phyloP scores from a whole-genome alignment of 2,329 filamentous ascomycete species.

The Ceratocystis diversiconidia region DNA sequence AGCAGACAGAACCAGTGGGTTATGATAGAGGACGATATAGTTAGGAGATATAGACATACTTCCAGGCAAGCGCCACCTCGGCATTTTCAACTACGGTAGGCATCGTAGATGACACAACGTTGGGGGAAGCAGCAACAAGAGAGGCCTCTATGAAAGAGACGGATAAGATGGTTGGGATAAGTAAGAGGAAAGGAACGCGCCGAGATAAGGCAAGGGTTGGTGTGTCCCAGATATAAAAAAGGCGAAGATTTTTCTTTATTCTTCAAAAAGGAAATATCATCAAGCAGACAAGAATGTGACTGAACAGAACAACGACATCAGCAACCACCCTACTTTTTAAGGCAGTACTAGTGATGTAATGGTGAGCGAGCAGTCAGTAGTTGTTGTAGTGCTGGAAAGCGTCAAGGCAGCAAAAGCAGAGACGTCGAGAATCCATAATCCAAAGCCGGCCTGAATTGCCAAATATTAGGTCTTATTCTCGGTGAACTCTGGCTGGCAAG shows the following conservation, averaged over 20 bases:
- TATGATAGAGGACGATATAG: background rate
- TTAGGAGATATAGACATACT: constrained; percentile 13
- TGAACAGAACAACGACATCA: constrained; percentile 3
- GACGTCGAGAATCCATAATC: constrained; percentile 18
- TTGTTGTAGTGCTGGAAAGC: constrained; percentile 9
- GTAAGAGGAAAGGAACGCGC: background rate
- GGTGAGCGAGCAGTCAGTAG: constrained; percentile 10
- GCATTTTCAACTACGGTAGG: constrained; percentile 15
- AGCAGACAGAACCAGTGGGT: background rate
- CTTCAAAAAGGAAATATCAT: constrained; percentile 1
- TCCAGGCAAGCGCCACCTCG: constrained; percentile 18
- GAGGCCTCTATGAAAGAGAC: background rate
- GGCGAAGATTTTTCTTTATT: background rate
- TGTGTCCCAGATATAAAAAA: background rate
- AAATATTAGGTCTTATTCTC: constrained; percentile 10
- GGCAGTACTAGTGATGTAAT: background rate
- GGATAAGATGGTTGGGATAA: background rate
- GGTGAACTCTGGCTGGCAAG: constrained; percentile 8
- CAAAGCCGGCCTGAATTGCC: constrained; percentile 14
- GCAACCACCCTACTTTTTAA: background rate
- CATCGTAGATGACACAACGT: constrained; percentile 10
- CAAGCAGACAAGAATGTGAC: background rate
- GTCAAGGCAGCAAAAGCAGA: constrained; percentile 15
- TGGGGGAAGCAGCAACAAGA: background rate
- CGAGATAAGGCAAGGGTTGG: background rate